Conservation (phyloP, 176 grass and related monocot species). For the Panicum miliaceum region DNA sequence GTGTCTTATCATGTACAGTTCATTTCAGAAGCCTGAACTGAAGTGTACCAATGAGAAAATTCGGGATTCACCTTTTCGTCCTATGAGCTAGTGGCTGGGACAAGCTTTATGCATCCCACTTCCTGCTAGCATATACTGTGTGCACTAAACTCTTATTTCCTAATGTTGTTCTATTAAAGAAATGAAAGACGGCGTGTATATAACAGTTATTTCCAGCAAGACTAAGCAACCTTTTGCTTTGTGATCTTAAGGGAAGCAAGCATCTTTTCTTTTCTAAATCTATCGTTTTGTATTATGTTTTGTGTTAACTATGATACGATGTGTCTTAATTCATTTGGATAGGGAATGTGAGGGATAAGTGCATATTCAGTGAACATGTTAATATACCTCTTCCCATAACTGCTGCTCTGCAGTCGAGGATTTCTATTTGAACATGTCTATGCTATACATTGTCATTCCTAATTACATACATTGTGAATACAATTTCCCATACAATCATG, state of each 20-base stretch:
- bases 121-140: slow-evolving; percentile 24
- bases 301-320: slow-evolving; percentile 10
- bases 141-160: neutral
- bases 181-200: slow-evolving; percentile 36
- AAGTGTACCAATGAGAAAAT: slow-evolving; percentile 85
- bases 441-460: slow-evolving; percentile 24
- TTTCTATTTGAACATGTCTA: slow-evolving; percentile 27
- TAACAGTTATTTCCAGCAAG: slow-evolving; percentile 34
- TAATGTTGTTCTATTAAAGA: slow-evolving; percentile 24
- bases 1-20: slow-evolving; percentile 51
- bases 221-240: slow-evolving; percentile 9
- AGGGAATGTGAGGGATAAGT: neutral
- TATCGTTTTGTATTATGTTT: neutral
- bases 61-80: slow-evolving; percentile 92
- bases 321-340: neutral
- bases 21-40: slow-evolving; percentile 97
- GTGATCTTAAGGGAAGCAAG: slow-evolving; percentile 17
- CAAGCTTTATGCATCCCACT: neutral
- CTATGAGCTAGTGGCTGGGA: slow-evolving; percentile 80
- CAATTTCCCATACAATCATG: slow-evolving; percentile 32
- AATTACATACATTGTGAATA: slow-evolving; percentile 25
- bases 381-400: neutral
- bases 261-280: neutral
- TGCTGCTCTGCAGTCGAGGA: neutral
- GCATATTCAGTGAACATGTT: slow-evolving; percentile 22